These are phyloP conservation scores for Suillus americanus DNA, from an alignment of 768 basidiomycete genomes.

Conservation along the genomic window DNA sequence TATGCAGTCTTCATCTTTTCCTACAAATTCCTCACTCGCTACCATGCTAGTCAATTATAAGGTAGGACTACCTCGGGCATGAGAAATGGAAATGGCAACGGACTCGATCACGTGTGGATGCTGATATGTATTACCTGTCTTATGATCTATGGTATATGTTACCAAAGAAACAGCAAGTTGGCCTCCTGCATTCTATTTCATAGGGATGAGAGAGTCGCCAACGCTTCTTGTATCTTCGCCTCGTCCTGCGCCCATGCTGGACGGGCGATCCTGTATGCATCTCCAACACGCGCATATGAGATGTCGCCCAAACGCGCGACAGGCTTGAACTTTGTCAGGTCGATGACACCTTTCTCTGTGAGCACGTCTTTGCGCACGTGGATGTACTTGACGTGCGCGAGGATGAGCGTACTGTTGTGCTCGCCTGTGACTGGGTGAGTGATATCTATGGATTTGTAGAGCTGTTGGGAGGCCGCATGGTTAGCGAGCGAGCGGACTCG, in stretches of 20 bases:
- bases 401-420: conserved; percentile 31
- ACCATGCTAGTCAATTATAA: no score
- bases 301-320: conserved; percentile 40
- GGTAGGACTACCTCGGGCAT: neutral
- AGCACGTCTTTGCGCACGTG: conserved; percentile 44
- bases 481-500: neutral
- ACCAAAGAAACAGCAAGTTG: neutral
- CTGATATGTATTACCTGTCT: neutral
- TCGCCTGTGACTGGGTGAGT: conserved; percentile 26
- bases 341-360: conserved; percentile 34
- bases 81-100: neutral
- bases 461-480: conserved; percentile 20
- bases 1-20: no score
- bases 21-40: no score
- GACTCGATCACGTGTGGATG: neutral
- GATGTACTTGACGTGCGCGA: conserved; percentile 39
- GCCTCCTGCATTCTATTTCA: neutral
- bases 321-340: conserved; percentile 35
- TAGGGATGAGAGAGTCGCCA: neutral
- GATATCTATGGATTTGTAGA: conserved; percentile 38
- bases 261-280: conserved; percentile 27
- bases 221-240: conserved; percentile 12
- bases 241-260: conserved; percentile 22
- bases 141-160: neutral
- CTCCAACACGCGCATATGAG: conserved; percentile 32